A percentile compares a stretch with the other conserved stretches of the same genome.
phyloP scores from a whole-genome alignment of 495 filamentous ascomycete genomes.

The Lasiosphaeria miniovina region DNA sequence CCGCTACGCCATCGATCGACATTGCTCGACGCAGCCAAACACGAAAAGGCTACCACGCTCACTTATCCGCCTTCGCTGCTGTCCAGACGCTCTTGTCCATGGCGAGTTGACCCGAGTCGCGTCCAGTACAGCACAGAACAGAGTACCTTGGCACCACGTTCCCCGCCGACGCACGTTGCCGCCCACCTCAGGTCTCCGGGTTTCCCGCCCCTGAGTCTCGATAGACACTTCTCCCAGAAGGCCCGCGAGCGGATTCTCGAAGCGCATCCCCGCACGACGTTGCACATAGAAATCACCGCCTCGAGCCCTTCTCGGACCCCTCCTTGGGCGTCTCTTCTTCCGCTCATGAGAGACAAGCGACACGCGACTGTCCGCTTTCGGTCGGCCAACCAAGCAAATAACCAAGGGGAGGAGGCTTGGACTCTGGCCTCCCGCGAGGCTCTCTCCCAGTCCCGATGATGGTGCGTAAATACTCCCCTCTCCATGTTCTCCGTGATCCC shows the following conservation, averaged over 20 bases:
- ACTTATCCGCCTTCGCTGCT: not conserved
- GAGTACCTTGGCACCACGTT: too few relatives aligned
- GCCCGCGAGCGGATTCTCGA: not conserved
- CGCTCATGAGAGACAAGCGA: conserved; percentile 39
- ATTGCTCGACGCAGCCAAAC: not conserved
- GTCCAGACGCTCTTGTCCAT: not conserved
- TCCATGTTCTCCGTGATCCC: not conserved
- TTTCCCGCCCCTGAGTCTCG: not conserved
- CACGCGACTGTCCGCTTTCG: conserved; percentile 14
- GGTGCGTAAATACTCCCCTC: conserved; percentile 26
- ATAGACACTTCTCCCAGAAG: not conserved
- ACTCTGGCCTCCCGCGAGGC: conserved; percentile 38
- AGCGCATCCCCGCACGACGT: not conserved
- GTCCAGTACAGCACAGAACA: not conserved
- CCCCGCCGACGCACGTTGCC: too few relatives aligned
- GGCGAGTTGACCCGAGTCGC: not conserved
- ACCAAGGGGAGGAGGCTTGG: conserved; percentile 33
- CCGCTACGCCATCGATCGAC: not conserved
- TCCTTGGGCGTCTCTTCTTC: conserved; percentile 12
- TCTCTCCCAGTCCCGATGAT: conserved; percentile 34
- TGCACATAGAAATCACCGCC: not conserved
- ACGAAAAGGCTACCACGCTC: not conserved
- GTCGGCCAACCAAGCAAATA: conserved; percentile 13
- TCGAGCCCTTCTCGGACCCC: not conserved
- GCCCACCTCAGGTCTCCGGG: too few relatives aligned